These are phyloP conservation scores for Leishmania martiniquensis DNA, from an alignment of 208 protist genomes.

Conservation along the genomic window DNA sequence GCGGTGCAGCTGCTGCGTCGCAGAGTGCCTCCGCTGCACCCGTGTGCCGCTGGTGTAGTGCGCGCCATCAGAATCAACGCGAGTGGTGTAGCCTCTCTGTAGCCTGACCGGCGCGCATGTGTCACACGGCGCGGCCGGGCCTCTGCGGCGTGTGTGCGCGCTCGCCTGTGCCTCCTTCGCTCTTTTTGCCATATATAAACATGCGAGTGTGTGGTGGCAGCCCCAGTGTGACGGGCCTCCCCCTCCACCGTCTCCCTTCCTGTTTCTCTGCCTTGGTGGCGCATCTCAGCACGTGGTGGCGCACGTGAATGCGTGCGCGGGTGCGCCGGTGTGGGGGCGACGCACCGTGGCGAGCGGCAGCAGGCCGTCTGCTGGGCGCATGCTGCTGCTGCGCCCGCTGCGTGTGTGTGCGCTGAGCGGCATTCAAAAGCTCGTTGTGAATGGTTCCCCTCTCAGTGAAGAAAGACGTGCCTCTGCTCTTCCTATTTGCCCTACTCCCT, in stretches of 20 bases:
- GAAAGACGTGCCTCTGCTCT: no score
- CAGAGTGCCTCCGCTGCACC: background rate
- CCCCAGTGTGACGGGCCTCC: no score
- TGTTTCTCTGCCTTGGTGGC: no score
- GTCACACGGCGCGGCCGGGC: background rate
- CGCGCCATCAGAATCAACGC: background rate
- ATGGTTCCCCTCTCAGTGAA: no score
- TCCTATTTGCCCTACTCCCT: no score
- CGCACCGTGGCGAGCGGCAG: background rate
- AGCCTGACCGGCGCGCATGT: background rate
- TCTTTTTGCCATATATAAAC: no score
- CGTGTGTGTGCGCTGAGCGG: background rate
- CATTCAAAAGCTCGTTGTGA: no score
- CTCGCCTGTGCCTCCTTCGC: no score
- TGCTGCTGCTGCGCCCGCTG: background rate
- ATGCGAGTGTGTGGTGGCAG: no score
- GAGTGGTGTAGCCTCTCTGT: background rate
- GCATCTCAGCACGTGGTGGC: no score
- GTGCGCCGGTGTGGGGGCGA: background rate
- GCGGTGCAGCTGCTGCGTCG: background rate
- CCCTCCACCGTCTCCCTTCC: no score
- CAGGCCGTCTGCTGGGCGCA: background rate
- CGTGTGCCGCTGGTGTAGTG: background rate
- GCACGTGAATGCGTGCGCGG: background rate
- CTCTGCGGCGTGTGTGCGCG: background rate